phyloP scores from a whole-genome alignment of 345 rosid genomes.

The Brassica cretica region DNA sequence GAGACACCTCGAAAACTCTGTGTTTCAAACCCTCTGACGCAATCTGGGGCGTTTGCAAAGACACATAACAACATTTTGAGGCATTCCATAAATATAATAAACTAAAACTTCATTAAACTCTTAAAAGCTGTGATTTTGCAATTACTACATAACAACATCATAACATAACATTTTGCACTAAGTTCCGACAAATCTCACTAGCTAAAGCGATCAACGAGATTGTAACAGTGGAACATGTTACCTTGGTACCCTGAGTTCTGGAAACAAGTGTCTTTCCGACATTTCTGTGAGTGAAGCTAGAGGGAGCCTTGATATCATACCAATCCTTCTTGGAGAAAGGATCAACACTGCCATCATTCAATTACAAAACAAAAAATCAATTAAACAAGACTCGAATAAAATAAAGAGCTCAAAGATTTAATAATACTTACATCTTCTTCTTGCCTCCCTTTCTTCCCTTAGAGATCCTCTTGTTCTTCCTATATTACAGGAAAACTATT shows the following conservation, averaged over 20 bases:
- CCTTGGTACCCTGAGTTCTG: slow-evolving; percentile 98
- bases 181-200: background rate
- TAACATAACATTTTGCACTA: background rate
- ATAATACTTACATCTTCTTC: slow-evolving; percentile 82
- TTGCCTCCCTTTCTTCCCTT: slow-evolving; percentile 97
- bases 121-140: background rate
- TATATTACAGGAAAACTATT: slow-evolving; percentile 3
- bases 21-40: slow-evolving; percentile 97
- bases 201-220: background rate
- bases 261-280: slow-evolving; percentile 91
- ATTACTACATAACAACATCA: background rate
- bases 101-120: background rate
- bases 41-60: slow-evolving; percentile 46
- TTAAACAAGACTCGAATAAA: background rate
- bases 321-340: slow-evolving; percentile 97
- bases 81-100: too few relatives aligned
- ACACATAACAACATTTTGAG: background rate
- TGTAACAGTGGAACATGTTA: slow-evolving; percentile 15
- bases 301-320: slow-evolving; percentile 96
- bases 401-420: background rate
- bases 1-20: slow-evolving; percentile 82
- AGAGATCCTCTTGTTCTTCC: slow-evolving; percentile 97
- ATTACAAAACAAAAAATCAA: background rate
- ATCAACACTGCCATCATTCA: slow-evolving; percentile 54
- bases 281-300: slow-evolving; percentile 57